These are phyloP conservation scores for Aspergillus calidoustus DNA, from an alignment of 2,329 filamentous ascomycete species.

Conservation along the genomic window DNA sequence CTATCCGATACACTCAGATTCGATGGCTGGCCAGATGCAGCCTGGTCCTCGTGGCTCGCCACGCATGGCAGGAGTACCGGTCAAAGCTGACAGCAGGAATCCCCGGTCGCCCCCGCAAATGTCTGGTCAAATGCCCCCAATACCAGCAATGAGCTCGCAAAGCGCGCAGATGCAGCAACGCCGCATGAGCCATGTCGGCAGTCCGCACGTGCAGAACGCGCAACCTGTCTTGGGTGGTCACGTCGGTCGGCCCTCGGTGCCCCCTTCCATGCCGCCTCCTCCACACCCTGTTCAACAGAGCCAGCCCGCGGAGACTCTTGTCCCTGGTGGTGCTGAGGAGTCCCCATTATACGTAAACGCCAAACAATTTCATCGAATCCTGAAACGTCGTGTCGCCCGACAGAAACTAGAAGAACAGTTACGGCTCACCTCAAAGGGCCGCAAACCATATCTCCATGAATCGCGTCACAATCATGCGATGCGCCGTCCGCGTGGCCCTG, in stretches of 20 bases:
- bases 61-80: slow-evolving; percentile 68
- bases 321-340: slow-evolving; percentile 76
- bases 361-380: slow-evolving; percentile 96
- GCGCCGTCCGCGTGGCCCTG: slow-evolving; percentile 89
- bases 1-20: slow-evolving; percentile 73
- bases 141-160: slow-evolving; percentile 55
- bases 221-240: slow-evolving; percentile 80
- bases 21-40: slow-evolving; percentile 64
- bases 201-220: slow-evolving; percentile 73
- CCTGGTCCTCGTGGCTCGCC: slow-evolving; percentile 69
- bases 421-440: slow-evolving; percentile 88
- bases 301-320: slow-evolving; percentile 79
- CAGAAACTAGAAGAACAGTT: slow-evolving; percentile 93
- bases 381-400: slow-evolving; percentile 90
- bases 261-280: slow-evolving; percentile 55
- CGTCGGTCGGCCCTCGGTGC: slow-evolving; percentile 56
- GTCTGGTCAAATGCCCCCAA: slow-evolving; percentile 60
- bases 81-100: slow-evolving; percentile 75
- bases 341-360: slow-evolving; percentile 97
- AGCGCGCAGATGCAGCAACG: slow-evolving; percentile 66
- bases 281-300: slow-evolving; percentile 68
- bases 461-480: slow-evolving; percentile 98
- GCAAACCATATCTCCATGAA: slow-evolving; percentile 96
- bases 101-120: slow-evolving; percentile 79
- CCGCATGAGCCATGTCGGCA: slow-evolving; percentile 76